Evolutionary conservation across 2,329 filamentous ascomycete species (phyloP).

Genomic region (Saccharata proteae): DNA sequence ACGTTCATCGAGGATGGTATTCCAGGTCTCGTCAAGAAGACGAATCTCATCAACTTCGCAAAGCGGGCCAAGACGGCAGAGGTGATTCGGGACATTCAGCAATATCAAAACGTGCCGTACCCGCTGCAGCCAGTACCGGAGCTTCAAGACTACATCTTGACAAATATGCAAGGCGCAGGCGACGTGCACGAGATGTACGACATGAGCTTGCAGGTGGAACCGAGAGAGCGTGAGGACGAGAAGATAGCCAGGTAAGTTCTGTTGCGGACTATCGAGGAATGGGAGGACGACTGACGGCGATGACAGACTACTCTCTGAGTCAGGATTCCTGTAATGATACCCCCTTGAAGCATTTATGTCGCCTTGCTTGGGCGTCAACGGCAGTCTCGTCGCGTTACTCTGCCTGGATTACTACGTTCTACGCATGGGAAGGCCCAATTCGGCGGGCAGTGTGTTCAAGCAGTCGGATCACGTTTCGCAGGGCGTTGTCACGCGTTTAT

Average conservation of each 20-base stretch:
- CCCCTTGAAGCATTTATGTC: slow-evolving; percentile 19
- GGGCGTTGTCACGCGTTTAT: not conserved
- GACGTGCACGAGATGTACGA: slow-evolving; percentile 99
- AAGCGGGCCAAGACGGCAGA: slow-evolving; percentile 97
- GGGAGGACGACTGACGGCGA: slow-evolving; percentile 12
- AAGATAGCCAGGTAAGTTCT: slow-evolving; percentile 85
- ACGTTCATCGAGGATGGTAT: slow-evolving; percentile 99
- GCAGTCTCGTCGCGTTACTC: no score
- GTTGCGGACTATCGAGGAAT: slow-evolving; percentile 3
- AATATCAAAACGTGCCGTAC: slow-evolving; percentile 98
- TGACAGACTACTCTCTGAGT: slow-evolving; percentile 41
- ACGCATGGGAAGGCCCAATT: no score
- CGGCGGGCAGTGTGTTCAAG: not conserved
- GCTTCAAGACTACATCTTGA: slow-evolving; percentile 91
- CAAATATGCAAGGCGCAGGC: slow-evolving; percentile 87
- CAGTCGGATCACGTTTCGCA: not conserved
- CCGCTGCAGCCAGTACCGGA: slow-evolving; percentile 79
- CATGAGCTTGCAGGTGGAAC: slow-evolving; percentile 85
- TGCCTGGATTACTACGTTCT: no score
- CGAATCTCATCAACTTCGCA: slow-evolving; percentile 94
- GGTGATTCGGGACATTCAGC: slow-evolving; percentile 95
- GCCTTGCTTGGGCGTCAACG: slow-evolving; percentile 4
- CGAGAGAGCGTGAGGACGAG: slow-evolving; percentile 92
- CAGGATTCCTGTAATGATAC: slow-evolving; percentile 41
- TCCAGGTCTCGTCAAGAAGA: slow-evolving; percentile 89